These are phyloP conservation scores for Apiotrichum gracile DNA, from an alignment of 1,284 basidiomycete species.

Conservation along the genomic window DNA sequence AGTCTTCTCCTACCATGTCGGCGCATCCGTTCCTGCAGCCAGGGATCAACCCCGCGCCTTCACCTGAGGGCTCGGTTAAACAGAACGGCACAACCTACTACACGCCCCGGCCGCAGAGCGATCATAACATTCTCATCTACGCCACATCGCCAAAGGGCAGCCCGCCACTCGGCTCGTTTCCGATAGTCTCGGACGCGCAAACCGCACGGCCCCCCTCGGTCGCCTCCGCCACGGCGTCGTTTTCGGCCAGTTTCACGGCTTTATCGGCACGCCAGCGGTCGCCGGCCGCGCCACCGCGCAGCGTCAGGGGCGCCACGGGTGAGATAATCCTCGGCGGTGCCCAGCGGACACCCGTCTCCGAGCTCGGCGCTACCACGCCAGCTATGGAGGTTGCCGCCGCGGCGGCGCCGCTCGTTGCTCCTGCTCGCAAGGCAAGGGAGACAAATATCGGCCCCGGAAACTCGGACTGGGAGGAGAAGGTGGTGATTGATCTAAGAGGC, in stretches of 20 bases:
- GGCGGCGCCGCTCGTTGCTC: not conserved
- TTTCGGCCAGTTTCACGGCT: not conserved
- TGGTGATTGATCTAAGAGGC: constrained; percentile 27
- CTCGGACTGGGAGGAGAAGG: constrained; percentile 26
- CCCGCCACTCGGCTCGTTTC: not conserved
- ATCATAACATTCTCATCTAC: not conserved
- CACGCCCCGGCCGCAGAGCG: not conserved
- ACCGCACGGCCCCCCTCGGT: not conserved
- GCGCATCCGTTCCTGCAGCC: not conserved
- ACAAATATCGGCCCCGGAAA: not conserved
- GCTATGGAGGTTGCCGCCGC: not conserved
- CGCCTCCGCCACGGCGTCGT: not conserved
- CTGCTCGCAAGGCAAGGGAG: not conserved
- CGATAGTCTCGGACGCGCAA: not conserved
- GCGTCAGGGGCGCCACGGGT: not conserved
- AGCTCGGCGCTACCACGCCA: not conserved
- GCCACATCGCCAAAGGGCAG: not conserved
- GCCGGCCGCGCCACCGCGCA: constrained; percentile 2
- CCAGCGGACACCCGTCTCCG: not conserved
- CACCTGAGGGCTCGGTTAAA: not conserved
- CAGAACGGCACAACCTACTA: not conserved
- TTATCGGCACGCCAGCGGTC: not conserved
- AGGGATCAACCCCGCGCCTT: not conserved
- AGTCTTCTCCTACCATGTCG: not conserved
- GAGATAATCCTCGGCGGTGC: not conserved